Evolutionary conservation across 139 green algal species (phyloP).

Genomic region (Coelastrella sp.): DNA sequence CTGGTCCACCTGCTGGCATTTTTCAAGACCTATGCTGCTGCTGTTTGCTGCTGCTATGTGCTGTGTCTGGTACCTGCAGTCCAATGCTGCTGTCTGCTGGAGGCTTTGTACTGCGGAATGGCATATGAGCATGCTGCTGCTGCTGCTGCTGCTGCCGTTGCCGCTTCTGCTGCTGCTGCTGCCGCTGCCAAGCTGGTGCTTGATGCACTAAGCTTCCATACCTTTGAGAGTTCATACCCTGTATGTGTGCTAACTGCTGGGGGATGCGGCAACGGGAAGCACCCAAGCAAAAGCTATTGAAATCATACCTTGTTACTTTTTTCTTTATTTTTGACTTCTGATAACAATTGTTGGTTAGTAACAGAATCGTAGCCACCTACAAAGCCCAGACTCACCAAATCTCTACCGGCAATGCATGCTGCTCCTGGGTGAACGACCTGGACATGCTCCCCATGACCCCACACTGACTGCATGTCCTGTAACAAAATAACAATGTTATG

Average conservation of each 20-base stretch:
- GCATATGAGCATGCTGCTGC: no score
- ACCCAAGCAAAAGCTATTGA: not conserved
- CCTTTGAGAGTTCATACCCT: not conserved
- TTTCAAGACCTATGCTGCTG: no score
- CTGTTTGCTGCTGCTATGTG: no score
- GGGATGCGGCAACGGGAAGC: no score
- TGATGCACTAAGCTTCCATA: not conserved
- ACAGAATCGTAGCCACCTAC: no score
- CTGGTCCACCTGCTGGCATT: no score
- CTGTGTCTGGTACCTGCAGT: no score
- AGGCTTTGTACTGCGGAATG: no score
- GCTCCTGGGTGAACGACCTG: slow-evolving; percentile 85
- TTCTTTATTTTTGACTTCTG: not conserved
- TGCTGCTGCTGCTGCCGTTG: no score
- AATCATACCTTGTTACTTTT: not conserved
- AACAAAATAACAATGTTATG: not conserved
- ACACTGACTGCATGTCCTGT: slow-evolving; percentile 79
- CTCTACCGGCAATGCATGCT: slow-evolving; percentile 75
- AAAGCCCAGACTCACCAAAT: slow-evolving; percentile 56
- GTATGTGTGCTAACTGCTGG: not conserved
- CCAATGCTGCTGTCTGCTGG: no score
- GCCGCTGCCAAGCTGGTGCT: not conserved
- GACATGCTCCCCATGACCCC: slow-evolving; percentile 86
- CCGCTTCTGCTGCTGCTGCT: no score
- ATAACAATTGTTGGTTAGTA: no score